Percentiles rank a stretch among this genome's conserved stretches.
Conservation (phyloP, 768 basidiomycete species). For the Tricholoma furcatifolium region DNA sequence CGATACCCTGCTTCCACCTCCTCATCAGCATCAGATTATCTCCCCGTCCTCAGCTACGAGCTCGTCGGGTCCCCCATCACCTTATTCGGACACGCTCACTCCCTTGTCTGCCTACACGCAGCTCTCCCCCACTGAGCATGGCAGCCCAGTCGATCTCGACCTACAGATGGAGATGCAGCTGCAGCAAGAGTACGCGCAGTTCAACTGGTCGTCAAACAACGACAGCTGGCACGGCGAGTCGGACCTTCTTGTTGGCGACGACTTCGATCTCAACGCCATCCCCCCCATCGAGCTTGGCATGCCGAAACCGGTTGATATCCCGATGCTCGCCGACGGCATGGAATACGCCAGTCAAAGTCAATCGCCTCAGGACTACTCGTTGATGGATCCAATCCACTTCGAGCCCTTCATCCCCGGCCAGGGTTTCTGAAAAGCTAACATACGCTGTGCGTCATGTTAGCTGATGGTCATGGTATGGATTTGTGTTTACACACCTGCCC, state of each 20-base stretch:
- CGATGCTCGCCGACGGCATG: slow-evolving; percentile 16
- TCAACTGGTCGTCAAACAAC: slow-evolving; percentile 33
- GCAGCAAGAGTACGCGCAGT: slow-evolving; percentile 36
- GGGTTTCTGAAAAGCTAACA: slow-evolving; percentile 19
- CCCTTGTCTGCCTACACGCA: slow-evolving; percentile 32
- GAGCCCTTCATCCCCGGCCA: slow-evolving; percentile 37
- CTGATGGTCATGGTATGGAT: slow-evolving; percentile 30
- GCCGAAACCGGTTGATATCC: slow-evolving; percentile 34
- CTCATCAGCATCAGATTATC: slow-evolving; percentile 43
- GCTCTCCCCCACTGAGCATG: slow-evolving; percentile 24
- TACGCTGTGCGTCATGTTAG: slow-evolving; percentile 37
- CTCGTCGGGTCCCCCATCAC: slow-evolving; percentile 51
- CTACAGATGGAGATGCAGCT: slow-evolving; percentile 38
- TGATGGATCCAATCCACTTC: slow-evolving; percentile 26
- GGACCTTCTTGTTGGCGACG: slow-evolving; percentile 49
- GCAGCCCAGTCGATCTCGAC: slow-evolving; percentile 34
- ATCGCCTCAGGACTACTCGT: slow-evolving; percentile 32
- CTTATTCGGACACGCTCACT: slow-evolving; percentile 49
- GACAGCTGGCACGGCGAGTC: slow-evolving; percentile 31
- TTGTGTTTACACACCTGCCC: slow-evolving; percentile 22
- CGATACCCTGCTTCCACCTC: slow-evolving; percentile 37
- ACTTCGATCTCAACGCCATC: slow-evolving; percentile 67
- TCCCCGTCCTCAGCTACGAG: slow-evolving; percentile 50
- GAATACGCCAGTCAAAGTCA: slow-evolving; percentile 21
- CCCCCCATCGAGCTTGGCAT: slow-evolving; percentile 62